phyloP scores from a whole-genome alignment of 805 yeast genomes.

The Candida peoriensis region DNA sequence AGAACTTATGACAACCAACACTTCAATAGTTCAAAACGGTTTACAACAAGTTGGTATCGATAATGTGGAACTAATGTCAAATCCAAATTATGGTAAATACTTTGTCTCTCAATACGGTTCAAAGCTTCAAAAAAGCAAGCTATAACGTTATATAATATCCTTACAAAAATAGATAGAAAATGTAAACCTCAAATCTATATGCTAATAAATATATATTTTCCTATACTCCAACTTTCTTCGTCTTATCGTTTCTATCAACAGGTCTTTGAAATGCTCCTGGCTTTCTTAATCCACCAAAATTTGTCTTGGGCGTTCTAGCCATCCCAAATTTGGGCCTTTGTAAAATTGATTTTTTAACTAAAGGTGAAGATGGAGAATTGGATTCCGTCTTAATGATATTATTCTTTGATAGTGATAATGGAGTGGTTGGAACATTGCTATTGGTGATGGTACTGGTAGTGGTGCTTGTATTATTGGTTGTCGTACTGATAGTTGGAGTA shows the following conservation, averaged over 20 bases:
- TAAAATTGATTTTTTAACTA: no score
- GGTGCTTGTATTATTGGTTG: not conserved
- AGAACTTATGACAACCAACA: slow-evolving; percentile 36
- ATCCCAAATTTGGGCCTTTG: slow-evolving; percentile 23
- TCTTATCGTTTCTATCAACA: slow-evolving; percentile 19
- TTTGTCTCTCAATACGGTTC: no score
- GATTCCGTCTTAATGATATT: not conserved
- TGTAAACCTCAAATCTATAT: no score
- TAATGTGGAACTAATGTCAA: slow-evolving; percentile 33
- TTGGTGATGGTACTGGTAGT: slow-evolving; percentile 1
- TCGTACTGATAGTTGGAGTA: not conserved
- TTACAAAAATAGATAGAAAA: no score
- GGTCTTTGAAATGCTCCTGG: slow-evolving; percentile 27
- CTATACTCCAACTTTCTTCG: slow-evolving; percentile 12
- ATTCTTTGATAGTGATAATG: no score
- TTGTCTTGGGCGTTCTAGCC: slow-evolving; percentile 19
- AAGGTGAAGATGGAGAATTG: no score
- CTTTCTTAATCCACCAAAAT: slow-evolving; percentile 22
- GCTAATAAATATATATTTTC: not conserved
- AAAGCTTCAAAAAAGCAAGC: no score
- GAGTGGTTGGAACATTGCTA: not conserved
- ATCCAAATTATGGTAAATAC: not conserved
- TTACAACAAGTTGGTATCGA: slow-evolving; percentile 47
- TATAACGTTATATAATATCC: no score
- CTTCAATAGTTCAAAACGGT: slow-evolving; percentile 37